Conservation (phyloP, 2,329 filamentous ascomycete genomes). For the Alternaria novae-zelandiae region DNA sequence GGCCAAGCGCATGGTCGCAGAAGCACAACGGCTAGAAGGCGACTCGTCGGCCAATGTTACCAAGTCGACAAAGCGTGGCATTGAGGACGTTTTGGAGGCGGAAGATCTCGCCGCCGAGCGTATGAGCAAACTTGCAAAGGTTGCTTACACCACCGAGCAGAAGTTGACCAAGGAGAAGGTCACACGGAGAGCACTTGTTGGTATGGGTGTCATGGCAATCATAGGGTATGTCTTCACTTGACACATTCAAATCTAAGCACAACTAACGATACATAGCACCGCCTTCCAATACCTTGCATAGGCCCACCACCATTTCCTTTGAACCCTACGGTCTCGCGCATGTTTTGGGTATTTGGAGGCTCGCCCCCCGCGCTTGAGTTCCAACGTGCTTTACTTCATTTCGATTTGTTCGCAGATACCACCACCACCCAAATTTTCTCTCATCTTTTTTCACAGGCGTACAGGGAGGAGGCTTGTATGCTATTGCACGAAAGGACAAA, state of each 20-base stretch:
- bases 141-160: conserved; percentile 64
- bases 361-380: neutral
- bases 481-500: conserved; percentile 9
- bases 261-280: conserved; percentile 31
- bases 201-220: conserved; percentile 84
- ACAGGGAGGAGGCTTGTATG: conserved; percentile 11
- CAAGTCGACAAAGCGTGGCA: conserved; percentile 47
- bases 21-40: conserved; percentile 64
- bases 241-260: neutral
- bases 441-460: conserved; percentile 14
- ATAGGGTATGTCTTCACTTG: conserved; percentile 74
- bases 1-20: conserved; percentile 86
- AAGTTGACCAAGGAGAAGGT: conserved; percentile 86
- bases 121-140: conserved; percentile 74
- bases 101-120: conserved; percentile 57
- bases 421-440: conserved; percentile 12
- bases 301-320: neutral
- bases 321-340: conserved; percentile 5
- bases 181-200: conserved; percentile 82
- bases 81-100: conserved; percentile 66
- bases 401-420: conserved; percentile 23
- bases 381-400: conserved; percentile 1
- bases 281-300: conserved; percentile 40
- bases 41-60: conserved; percentile 22
- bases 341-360: conserved; percentile 15